Evolutionary conservation across 1,139 yeast genomes (phyloP).

Genomic region (Chernovozyma sophiae-reginae): DNA sequence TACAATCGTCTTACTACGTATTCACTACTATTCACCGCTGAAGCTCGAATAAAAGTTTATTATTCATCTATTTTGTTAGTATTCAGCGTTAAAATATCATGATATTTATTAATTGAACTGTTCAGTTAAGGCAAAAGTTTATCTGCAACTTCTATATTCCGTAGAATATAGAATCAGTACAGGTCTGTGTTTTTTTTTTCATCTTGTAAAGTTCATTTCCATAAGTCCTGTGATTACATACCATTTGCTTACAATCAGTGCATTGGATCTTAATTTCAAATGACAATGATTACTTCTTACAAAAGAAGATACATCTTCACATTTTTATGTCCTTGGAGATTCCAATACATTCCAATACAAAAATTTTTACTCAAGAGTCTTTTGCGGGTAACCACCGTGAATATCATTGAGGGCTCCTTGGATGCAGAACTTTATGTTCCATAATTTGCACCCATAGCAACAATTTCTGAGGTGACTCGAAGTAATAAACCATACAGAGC

Average conservation of each 20-base stretch:
- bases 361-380: too few relatives aligned
- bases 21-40: too few relatives aligned
- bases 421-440: slow-evolving; percentile 1
- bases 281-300: too few relatives aligned
- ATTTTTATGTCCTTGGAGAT: too few relatives aligned
- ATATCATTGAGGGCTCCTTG: not conserved
- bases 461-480: too few relatives aligned
- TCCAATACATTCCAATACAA: too few relatives aligned
- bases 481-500: too few relatives aligned
- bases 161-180: slow-evolving; percentile 39
- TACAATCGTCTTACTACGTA: too few relatives aligned
- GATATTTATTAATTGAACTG: slow-evolving; percentile 1
- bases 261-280: too few relatives aligned
- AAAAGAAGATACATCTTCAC: too few relatives aligned
- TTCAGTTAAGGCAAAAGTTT: slow-evolving; percentile 33
- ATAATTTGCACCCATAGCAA: not conserved
- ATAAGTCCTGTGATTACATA: not conserved
- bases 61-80: not conserved
- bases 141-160: slow-evolving; percentile 24
- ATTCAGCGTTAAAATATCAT: not conserved
- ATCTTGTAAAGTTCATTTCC: slow-evolving; percentile 1
- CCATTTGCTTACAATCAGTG: not conserved
- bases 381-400: slow-evolving; percentile 1
- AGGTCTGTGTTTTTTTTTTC: slow-evolving; percentile 53
- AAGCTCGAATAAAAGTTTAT: too few relatives aligned